These are phyloP conservation scores for Alternaria dauci DNA, from an alignment of 2,329 filamentous ascomycete species.

Conservation along the genomic window DNA sequence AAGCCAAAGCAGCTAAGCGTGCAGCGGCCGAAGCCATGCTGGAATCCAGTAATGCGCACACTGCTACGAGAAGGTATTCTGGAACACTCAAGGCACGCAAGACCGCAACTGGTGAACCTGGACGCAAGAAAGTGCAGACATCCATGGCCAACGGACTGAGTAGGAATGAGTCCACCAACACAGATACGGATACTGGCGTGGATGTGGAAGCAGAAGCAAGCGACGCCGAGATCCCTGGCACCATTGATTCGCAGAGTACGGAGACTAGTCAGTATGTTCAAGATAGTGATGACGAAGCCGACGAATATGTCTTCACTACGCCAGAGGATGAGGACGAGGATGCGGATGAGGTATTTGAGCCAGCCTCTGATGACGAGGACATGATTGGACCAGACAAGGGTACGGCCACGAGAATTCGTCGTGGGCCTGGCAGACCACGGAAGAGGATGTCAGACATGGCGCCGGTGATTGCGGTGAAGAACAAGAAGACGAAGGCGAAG, in stretches of 20 bases:
- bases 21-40: conserved; percentile 8
- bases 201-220: conserved; percentile 1
- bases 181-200: conserved; percentile 4
- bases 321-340: not conserved
- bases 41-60: conserved; percentile 4
- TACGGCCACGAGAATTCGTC: not conserved
- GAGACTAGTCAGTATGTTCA: conserved; percentile 11
- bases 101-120: conserved; percentile 3
- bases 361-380: not conserved
- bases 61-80: not conserved
- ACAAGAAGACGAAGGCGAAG: conserved; percentile 8
- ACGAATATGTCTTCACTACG: conserved; percentile 9
- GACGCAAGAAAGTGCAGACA: not conserved
- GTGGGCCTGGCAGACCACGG: conserved; percentile 1
- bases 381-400: not conserved
- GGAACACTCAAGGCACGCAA: conserved; percentile 19
- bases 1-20: conserved; percentile 23
- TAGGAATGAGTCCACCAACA: conserved; percentile 5
- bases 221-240: not conserved
- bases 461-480: conserved; percentile 7
- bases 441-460: conserved; percentile 2
- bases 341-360: not conserved
- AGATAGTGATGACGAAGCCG: conserved; percentile 23
- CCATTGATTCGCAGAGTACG: conserved; percentile 7
- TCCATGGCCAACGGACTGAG: not conserved